Base-by-base conservation (phyloP, 1,284 basidiomycete species). In the Omphalotus olearius region DNA sequence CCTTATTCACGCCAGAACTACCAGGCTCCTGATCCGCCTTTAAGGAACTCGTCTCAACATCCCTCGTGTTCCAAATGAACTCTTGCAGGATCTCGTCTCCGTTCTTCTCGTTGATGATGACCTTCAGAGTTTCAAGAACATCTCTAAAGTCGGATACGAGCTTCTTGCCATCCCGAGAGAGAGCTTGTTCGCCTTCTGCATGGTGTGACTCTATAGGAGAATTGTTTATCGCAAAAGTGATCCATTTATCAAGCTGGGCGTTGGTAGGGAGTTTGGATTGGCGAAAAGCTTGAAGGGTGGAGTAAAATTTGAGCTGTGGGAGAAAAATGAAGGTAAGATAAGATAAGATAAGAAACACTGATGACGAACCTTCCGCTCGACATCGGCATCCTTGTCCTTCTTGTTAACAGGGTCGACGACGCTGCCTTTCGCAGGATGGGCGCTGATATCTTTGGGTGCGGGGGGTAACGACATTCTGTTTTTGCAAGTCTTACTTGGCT, bases 61-160 rank as follows among this genome's bases (percentile, higher is more conserved):
- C 76, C 47, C 80, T 74, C 0, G 89, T 90, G 56, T 84, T 76
- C 83, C 82, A 93, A 42, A 93, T 67, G 58, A 93, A 93, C 59
- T 88, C 84, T 67, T 95, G 93, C 67, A 96, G 78, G 38, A 95
- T 76, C 71, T 96, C 92, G 62, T 95, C 93, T 23, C 76, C 73
- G 68, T 97, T 97, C 80, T 96, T 96, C 62, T 88, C 74, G 47
- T 72, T 62, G 17, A 95, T 81, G 52, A 93, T 84, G 36, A 77
- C 62, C 23, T 85, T 79, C 0, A 82, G 72, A 5, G 88, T 89
- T 56, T 82, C 78, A 54, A 92, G 76, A 62, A 93, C 85, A 45
- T 88, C 80, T 39, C 82, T 80, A 14, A 79, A 69, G 63, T 96
- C 92, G 50, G 83, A 72, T 43, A 94, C 72, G 56, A 98, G 82